Percentiles rank a stretch among this genome's conserved stretches.
Evolutionary conservation across 768 basidiomycete genomes (phyloP).

Genomic region (Termitomyces sp.): DNA sequence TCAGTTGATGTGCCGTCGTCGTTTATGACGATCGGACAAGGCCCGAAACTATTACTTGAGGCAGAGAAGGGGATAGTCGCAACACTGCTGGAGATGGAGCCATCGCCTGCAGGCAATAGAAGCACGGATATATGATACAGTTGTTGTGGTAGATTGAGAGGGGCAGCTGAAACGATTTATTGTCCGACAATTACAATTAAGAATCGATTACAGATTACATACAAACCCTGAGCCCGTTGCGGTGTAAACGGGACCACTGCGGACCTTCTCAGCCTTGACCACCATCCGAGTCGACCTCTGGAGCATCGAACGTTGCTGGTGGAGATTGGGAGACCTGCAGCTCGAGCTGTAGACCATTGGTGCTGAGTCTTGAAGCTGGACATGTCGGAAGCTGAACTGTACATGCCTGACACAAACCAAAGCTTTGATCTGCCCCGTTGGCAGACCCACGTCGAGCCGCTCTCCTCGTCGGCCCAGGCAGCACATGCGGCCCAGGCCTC

Average conservation of each 20-base stretch:
- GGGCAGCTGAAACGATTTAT: conserved; percentile 17
- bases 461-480: conserved; percentile 41
- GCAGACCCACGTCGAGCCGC: conserved; percentile 63
- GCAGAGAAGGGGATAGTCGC: conserved; percentile 63
- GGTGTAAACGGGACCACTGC: conserved; percentile 19
- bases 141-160: conserved; percentile 7
- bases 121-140: neutral
- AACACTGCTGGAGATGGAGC: conserved; percentile 35
- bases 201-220: conserved; percentile 23
- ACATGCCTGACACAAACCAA: conserved; percentile 78
- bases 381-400: conserved; percentile 78
- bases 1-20: conserved; percentile 55
- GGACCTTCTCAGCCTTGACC: conserved; percentile 8
- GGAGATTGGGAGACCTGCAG: conserved; percentile 9
- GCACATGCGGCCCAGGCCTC: conserved; percentile 56
- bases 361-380: conserved; percentile 24
- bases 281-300: conserved; percentile 4
- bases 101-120: neutral
- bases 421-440: conserved; percentile 79
- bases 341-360: conserved; percentile 17
- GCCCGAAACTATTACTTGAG: conserved; percentile 46
- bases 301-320: neutral
- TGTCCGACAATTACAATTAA: conserved; percentile 12
- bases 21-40: conserved; percentile 46
- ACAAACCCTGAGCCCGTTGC: conserved; percentile 20